Percentiles rank a stretch among this genome's conserved stretches.
These are phyloP conservation scores for Ophiocordyceps camponoti-saundersi DNA, from an alignment of 2,329 filamentous ascomycete species.

Conservation along the genomic window DNA sequence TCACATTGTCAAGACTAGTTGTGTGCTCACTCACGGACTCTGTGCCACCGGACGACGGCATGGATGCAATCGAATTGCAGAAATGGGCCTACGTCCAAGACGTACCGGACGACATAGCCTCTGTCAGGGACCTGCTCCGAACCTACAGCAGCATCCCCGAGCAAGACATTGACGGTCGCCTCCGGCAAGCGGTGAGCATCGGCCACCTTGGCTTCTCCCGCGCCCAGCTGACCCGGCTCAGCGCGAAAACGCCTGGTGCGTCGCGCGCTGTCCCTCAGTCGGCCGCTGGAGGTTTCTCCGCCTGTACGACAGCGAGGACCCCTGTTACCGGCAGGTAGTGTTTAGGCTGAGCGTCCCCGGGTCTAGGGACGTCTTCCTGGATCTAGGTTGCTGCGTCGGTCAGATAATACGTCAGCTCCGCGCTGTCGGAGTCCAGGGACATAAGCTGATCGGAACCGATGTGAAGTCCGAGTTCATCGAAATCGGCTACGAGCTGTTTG, in stretches of 20 bases:
- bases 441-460: slow-evolving; percentile 32
- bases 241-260: slow-evolving; percentile 28
- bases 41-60: slow-evolving; percentile 3
- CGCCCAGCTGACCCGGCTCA: slow-evolving; percentile 6
- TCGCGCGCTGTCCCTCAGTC: slow-evolving; percentile 26
- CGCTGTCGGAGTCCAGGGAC: slow-evolving; percentile 28
- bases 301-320: slow-evolving; percentile 21
- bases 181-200: slow-evolving; percentile 17
- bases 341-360: slow-evolving; percentile 20
- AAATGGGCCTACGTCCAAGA: slow-evolving; percentile 19
- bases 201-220: neutral
- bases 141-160: slow-evolving; percentile 20
- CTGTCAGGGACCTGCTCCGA: slow-evolving; percentile 18
- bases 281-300: slow-evolving; percentile 33
- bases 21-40: neutral
- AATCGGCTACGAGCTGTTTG: slow-evolving; percentile 47
- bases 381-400: slow-evolving; percentile 33
- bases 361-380: slow-evolving; percentile 24
- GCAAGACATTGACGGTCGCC: slow-evolving; percentile 16
- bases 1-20: neutral
- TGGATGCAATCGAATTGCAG: slow-evolving; percentile 18
- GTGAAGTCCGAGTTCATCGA: slow-evolving; percentile 32
- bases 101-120: slow-evolving; percentile 18
- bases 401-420: slow-evolving; percentile 32
- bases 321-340: slow-evolving; percentile 24